Conservation (phyloP, 345 rosid species). For the Populus tremula region DNA sequence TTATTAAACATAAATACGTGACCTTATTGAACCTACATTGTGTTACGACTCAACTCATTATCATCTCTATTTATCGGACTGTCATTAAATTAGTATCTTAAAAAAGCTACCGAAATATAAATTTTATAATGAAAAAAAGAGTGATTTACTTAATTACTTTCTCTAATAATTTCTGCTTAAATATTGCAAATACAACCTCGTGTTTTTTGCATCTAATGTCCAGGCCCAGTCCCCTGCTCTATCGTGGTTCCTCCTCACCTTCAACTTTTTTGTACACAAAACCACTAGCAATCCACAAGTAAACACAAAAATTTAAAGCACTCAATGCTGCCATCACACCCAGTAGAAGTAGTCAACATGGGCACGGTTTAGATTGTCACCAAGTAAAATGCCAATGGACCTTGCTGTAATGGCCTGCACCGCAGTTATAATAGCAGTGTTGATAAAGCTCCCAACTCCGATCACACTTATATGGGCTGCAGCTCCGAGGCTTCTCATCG, state of each 20-base stretch:
- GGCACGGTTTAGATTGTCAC: conserved; percentile 60
- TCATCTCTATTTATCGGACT: no score
- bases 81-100: no score
- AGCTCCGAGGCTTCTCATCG: conserved; percentile 84
- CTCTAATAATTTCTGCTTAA: no score
- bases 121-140: no score
- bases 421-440: conserved; percentile 47
- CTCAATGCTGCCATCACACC: conserved; percentile 66
- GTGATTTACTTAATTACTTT: no score
- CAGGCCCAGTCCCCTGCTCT: background rate
- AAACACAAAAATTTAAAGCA: conserved; percentile 53
- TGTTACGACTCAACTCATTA: no score
- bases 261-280: conserved; percentile 65
- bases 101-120: no score
- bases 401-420: conserved; percentile 49
- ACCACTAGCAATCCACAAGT: conserved; percentile 44
- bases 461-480: conserved; percentile 58
- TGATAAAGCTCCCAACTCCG: conserved; percentile 78
- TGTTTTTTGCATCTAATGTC: background rate
- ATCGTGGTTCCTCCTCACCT: background rate
- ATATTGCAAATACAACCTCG: background rate
- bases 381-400: conserved; percentile 52
- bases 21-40: no score
- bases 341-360: conserved; percentile 64
- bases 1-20: no score